phyloP scores from a whole-genome alignment of 345 rosid species.

The Salix dunnii region DNA sequence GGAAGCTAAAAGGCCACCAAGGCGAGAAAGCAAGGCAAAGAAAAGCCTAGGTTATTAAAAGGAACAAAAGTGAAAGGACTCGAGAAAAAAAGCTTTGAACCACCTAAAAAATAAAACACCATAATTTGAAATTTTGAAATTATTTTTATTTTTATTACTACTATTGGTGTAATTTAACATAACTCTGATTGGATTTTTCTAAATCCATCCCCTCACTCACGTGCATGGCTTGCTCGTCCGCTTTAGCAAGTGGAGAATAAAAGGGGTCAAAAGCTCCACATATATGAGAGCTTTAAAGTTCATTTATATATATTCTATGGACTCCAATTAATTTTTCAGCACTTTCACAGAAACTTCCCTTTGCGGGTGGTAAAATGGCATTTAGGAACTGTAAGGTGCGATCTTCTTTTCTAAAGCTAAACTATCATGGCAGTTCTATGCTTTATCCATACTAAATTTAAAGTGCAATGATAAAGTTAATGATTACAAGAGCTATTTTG shows the following conservation, averaged over 20 bases:
- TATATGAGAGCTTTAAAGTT: neutral
- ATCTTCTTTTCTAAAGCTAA: slow-evolving; percentile 33
- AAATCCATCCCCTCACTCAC: neutral
- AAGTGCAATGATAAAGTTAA: slow-evolving; percentile 29
- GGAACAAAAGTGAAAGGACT: neutral
- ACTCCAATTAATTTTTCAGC: neutral
- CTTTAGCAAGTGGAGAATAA: neutral
- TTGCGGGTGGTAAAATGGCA: neutral
- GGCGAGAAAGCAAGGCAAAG: neutral
- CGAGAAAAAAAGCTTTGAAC: neutral
- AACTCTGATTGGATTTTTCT: neutral
- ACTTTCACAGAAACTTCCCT: slow-evolving; percentile 27
- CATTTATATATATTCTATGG: neutral
- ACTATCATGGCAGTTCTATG: neutral
- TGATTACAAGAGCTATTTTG: slow-evolving; percentile 17
- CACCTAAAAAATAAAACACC: no score
- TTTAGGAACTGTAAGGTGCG: slow-evolving; percentile 8
- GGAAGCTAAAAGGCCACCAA: neutral
- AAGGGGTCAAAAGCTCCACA: neutral
- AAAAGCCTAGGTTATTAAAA: neutral
- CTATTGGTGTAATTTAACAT: neutral
- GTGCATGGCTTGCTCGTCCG: neutral
- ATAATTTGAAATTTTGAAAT: no score
- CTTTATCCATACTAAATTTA: slow-evolving; percentile 20
- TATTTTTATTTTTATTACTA: no score